Conservation (phyloP, 2,329 filamentous ascomycete genomes). For the Thelonectria blattea region DNA sequence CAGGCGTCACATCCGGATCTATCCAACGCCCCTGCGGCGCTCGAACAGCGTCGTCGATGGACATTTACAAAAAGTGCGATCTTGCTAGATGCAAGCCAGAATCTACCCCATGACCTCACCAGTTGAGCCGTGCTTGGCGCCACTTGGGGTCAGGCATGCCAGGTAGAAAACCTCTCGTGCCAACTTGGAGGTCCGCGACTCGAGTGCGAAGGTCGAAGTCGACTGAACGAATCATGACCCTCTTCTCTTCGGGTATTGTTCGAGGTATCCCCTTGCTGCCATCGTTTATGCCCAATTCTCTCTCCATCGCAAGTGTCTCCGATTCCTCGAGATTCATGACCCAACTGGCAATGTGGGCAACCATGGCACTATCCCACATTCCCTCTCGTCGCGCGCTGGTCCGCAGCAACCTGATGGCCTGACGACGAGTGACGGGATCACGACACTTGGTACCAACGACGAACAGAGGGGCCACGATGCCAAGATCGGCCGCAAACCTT, state of each 20-base stretch:
- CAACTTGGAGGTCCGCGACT: slow-evolving; percentile 57
- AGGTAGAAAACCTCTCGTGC: slow-evolving; percentile 58
- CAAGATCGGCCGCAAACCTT: slow-evolving; percentile 68
- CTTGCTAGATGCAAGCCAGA: background rate
- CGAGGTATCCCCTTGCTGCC: slow-evolving; percentile 25
- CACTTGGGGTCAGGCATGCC: slow-evolving; percentile 55
- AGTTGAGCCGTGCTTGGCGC: slow-evolving; percentile 53
- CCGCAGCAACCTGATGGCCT: slow-evolving; percentile 66
- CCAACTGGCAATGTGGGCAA: slow-evolving; percentile 62
- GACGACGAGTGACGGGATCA: slow-evolving; percentile 60
- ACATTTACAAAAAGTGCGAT: background rate
- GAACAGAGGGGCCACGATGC: slow-evolving; percentile 69
- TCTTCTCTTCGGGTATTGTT: slow-evolving; percentile 57
- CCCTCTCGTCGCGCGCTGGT: slow-evolving; percentile 68
- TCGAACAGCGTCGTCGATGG: background rate
- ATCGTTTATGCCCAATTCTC: slow-evolving; percentile 16
- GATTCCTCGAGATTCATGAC: slow-evolving; percentile 62
- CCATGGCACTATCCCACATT: slow-evolving; percentile 71
- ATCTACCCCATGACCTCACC: slow-evolving; percentile 44
- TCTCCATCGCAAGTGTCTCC: slow-evolving; percentile 41
- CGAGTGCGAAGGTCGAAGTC: slow-evolving; percentile 62
- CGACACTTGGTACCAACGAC: slow-evolving; percentile 72
- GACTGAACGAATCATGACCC: slow-evolving; percentile 62
- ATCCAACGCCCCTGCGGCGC: no score
- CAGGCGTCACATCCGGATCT: no score